These are phyloP conservation scores for Trametes cubensis DNA, from an alignment of 768 basidiomycete genomes.

Conservation along the genomic window DNA sequence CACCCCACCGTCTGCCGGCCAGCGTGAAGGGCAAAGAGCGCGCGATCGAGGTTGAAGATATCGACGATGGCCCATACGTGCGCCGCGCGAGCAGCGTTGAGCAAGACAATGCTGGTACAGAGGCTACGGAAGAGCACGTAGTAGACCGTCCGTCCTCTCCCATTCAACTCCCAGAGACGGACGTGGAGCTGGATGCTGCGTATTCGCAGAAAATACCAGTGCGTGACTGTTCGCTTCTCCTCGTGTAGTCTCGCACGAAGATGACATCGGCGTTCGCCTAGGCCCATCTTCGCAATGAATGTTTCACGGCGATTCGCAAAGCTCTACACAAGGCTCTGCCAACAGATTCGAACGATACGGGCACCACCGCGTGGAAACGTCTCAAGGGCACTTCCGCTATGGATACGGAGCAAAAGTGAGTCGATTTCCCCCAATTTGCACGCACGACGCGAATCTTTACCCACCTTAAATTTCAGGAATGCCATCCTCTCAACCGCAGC, in stretches of 20 bases:
- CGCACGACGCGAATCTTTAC: not conserved
- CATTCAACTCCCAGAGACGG: conserved; percentile 22
- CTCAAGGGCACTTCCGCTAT: conserved; percentile 22
- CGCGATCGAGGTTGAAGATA: not conserved
- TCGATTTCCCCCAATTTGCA: not conserved
- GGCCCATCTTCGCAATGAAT: conserved; percentile 27
- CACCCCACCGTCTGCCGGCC: not conserved
- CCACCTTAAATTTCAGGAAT: conserved; percentile 36
- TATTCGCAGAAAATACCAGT: conserved; percentile 37
- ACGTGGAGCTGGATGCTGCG: conserved; percentile 33
- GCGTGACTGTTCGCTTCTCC: conserved; percentile 1
- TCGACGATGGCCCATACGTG: not conserved
- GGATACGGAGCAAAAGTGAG: conserved; percentile 32
- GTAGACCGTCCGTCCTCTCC: conserved; percentile 12
- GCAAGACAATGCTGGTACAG: not conserved
- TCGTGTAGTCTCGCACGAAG: not conserved
- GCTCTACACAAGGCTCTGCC: conserved; percentile 44
- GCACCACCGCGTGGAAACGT: conserved; percentile 35
- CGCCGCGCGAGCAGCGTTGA: not conserved
- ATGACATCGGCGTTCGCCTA: conserved; percentile 15
- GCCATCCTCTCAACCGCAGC: conserved; percentile 46
- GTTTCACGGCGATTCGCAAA: conserved; percentile 44
- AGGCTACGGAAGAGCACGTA: not conserved
- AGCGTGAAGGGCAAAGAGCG: conserved; percentile 7
- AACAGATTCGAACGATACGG: conserved; percentile 18